Evolutionary conservation across 2,329 filamentous ascomycete genomes (phyloP).

Genomic region (Chlorencoelia australis): DNA sequence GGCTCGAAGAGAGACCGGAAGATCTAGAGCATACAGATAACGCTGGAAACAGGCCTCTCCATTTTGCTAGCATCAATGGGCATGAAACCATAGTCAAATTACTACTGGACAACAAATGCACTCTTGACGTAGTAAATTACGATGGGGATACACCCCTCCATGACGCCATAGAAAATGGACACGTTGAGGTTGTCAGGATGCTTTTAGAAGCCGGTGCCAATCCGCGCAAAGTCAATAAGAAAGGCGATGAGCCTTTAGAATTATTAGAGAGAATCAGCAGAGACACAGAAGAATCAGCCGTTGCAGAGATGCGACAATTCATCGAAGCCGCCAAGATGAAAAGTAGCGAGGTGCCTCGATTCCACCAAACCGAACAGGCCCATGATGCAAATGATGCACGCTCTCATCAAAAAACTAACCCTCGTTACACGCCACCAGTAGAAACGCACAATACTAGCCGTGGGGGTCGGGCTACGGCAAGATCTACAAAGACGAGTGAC

Average conservation of each 20-base stretch:
- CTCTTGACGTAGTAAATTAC: conserved; percentile 67
- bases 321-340: conserved; percentile 52
- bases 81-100: conserved; percentile 80
- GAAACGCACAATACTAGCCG: conserved; percentile 26
- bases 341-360: conserved; percentile 39
- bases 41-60: conserved; percentile 90
- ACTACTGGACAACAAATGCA: conserved; percentile 74
- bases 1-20: conserved; percentile 65
- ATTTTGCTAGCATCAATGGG: conserved; percentile 84
- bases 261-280: conserved; percentile 66
- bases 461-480: conserved; percentile 36
- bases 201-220: conserved; percentile 82
- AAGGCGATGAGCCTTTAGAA: conserved; percentile 85
- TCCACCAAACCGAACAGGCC: conserved; percentile 46
- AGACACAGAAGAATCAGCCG: conserved; percentile 36
- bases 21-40: conserved; percentile 87
- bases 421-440: conserved; percentile 43
- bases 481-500: conserved; percentile 55
- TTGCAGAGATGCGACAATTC: conserved; percentile 58
- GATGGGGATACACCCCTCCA: conserved; percentile 89
- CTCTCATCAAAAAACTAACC: conserved; percentile 47
- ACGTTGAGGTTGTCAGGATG: conserved; percentile 77
- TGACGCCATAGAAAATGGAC: conserved; percentile 92
- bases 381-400: conserved; percentile 31
- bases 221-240: conserved; percentile 81